Percentiles rank a stretch among this genome's conserved stretches.
Evolutionary conservation across 2,329 filamentous ascomycete species (phyloP).

Genomic region (Cytospora mali): DNA sequence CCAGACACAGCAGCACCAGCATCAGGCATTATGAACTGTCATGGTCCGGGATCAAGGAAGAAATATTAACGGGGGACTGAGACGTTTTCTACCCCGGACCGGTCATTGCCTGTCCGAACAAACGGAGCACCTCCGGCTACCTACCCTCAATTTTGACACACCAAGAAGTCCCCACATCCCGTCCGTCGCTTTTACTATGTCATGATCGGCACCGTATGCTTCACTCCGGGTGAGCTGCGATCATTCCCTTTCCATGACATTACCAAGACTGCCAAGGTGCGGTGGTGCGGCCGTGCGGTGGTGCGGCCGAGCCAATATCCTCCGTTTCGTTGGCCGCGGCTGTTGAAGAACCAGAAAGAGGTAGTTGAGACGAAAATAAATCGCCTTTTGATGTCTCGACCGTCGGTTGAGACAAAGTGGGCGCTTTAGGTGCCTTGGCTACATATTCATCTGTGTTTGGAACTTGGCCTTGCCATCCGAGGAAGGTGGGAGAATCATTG

Average conservation of each 20-base stretch:
- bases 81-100: neutral
- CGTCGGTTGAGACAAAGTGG: neutral
- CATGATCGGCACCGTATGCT: constrained; percentile 23
- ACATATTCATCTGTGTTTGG: neutral
- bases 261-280: neutral
- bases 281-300: too few species aligned
- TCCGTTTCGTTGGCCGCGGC: neutral
- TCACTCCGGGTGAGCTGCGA: constrained; percentile 8
- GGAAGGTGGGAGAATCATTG: neutral
- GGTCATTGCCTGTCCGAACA: neutral
- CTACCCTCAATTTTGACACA: constrained; percentile 14
- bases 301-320: constrained; percentile 14
- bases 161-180: constrained; percentile 2
- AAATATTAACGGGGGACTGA: neutral
- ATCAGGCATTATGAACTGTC: neutral
- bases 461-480: neutral
- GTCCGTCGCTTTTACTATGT: constrained; percentile 12
- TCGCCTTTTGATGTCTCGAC: neutral
- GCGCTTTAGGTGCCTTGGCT: neutral
- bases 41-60: neutral
- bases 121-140: neutral
- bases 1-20: neutral
- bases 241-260: neutral
- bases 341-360: constrained; percentile 4
- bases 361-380: neutral